Evolutionary conservation across 2,329 filamentous ascomycete species (phyloP).

Genomic region (Pestalotiopsis sp.): DNA sequence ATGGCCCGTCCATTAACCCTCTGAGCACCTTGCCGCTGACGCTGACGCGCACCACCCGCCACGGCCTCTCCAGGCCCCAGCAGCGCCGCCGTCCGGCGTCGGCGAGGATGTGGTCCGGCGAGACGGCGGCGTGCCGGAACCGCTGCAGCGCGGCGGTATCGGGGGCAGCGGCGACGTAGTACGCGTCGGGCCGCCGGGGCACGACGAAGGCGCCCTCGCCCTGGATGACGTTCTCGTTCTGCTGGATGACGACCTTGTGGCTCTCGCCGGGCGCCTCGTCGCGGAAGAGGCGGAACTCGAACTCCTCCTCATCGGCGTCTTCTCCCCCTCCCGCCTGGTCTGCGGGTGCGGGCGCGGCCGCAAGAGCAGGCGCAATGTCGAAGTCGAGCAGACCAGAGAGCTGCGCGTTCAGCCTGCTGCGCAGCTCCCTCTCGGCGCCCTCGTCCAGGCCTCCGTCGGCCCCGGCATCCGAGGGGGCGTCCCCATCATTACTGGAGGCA

Average conservation of each 20-base stretch:
- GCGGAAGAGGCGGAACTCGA: slow-evolving; percentile 63
- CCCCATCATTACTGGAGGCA: slow-evolving; percentile 19
- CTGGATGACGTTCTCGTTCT: slow-evolving; percentile 45
- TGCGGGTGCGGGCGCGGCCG: slow-evolving; percentile 17
- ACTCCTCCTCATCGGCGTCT: slow-evolving; percentile 43
- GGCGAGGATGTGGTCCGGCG: slow-evolving; percentile 51
- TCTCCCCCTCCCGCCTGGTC: slow-evolving; percentile 20
- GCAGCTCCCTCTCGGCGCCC: slow-evolving; percentile 40
- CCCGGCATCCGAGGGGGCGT: slow-evolving; percentile 25
- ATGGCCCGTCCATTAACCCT: neutral
- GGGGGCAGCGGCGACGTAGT: slow-evolving; percentile 50
- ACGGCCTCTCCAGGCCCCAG: slow-evolving; percentile 65
- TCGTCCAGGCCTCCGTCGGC: slow-evolving; percentile 32
- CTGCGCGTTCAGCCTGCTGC: slow-evolving; percentile 49
- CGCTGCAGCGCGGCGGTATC: slow-evolving; percentile 38
- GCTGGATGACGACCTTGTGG: slow-evolving; percentile 53
- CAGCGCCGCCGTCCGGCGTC: slow-evolving; percentile 42
- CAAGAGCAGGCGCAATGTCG: slow-evolving; percentile 25
- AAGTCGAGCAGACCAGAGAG: slow-evolving; percentile 51
- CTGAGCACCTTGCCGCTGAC: slow-evolving; percentile 35
- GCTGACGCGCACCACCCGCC: slow-evolving; percentile 54
- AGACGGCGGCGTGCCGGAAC: slow-evolving; percentile 52
- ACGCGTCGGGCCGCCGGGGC: slow-evolving; percentile 44
- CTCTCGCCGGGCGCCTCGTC: slow-evolving; percentile 38
- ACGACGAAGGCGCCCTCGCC: slow-evolving; percentile 43